A percentile compares a stretch with the other conserved stretches of the same genome.
These are phyloP conservation scores for Salix brachista DNA, from an alignment of 345 rosid species.

Conservation along the genomic window DNA sequence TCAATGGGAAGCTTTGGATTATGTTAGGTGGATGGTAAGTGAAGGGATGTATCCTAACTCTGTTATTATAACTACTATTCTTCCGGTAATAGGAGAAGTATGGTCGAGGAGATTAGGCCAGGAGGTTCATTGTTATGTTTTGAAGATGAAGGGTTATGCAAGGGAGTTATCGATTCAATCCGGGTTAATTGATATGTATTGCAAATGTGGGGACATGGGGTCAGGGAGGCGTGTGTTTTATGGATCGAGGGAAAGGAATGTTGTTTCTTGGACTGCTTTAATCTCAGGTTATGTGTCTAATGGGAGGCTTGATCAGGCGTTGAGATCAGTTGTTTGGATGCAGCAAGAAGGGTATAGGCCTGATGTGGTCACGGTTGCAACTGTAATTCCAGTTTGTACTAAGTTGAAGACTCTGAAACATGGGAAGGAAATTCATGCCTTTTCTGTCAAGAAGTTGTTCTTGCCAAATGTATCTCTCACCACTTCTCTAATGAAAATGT, in stretches of 20 bases:
- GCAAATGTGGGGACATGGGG: constrained; percentile 72
- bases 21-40: constrained; percentile 56
- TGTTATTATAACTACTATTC: constrained; percentile 57
- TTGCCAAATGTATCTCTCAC: constrained; percentile 64
- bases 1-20: constrained; percentile 58
- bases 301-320: constrained; percentile 73
- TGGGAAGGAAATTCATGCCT: constrained; percentile 85
- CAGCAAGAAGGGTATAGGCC: constrained; percentile 85
- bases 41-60: constrained; percentile 67
- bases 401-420: constrained; percentile 56
- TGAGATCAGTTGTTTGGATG: constrained; percentile 90
- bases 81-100: constrained; percentile 66
- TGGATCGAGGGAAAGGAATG: constrained; percentile 56
- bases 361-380: constrained; percentile 69
- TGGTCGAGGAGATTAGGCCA: constrained; percentile 50
- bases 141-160: constrained; percentile 48
- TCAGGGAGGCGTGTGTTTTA: constrained; percentile 72
- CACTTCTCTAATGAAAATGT: constrained; percentile 80
- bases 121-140: constrained; percentile 68
- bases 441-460: constrained; percentile 64
- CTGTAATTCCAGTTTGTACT: constrained; percentile 72
- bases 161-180: constrained; percentile 56
- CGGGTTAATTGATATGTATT: constrained; percentile 77
- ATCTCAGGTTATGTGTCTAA: constrained; percentile 76
- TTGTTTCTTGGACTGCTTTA: constrained; percentile 79